These are phyloP conservation scores for Globisporangium sylvaticum DNA, from an alignment of 352 stramenopile species.

Conservation along the genomic window DNA sequence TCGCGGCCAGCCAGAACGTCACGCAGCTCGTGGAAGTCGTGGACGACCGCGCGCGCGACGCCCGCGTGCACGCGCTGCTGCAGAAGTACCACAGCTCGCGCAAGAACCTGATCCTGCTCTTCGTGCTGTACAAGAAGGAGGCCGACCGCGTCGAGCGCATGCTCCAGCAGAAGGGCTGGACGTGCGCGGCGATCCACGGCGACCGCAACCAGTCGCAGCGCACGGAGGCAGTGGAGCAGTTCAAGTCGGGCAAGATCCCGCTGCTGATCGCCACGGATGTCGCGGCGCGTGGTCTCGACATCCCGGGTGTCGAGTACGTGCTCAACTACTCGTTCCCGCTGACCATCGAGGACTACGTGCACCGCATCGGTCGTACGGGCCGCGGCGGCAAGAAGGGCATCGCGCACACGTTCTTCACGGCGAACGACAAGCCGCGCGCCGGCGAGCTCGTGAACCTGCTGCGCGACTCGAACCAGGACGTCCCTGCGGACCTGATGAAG, in stretches of 20 bases:
- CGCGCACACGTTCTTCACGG: slow-evolving; percentile 97
- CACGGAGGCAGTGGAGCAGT: slow-evolving; percentile 90
- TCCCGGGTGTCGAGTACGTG: slow-evolving; percentile 95
- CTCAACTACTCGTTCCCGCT: slow-evolving; percentile 97
- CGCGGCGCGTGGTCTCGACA: slow-evolving; percentile 95
- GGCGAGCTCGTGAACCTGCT: slow-evolving; percentile 96
- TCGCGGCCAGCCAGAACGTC: slow-evolving; percentile 94
- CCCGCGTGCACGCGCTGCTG: slow-evolving; percentile 88
- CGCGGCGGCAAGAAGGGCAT: slow-evolving; percentile 93
- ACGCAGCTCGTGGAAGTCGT: slow-evolving; percentile 94
- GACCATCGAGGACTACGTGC: slow-evolving; percentile 98
- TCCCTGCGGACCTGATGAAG: slow-evolving; percentile 94
- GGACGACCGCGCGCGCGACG: slow-evolving; percentile 89
- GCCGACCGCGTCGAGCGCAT: slow-evolving; percentile 93
- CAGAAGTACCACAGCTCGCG: slow-evolving; percentile 89
- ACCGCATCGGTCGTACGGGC: slow-evolving; percentile 93
- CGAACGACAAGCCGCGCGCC: slow-evolving; percentile 95
- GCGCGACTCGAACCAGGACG: slow-evolving; percentile 89
- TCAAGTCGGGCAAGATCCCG: slow-evolving; percentile 92
- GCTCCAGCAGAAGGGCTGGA: slow-evolving; percentile 90
- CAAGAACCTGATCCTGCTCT: slow-evolving; percentile 94
- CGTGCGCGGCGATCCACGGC: slow-evolving; percentile 94
- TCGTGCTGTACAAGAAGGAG: slow-evolving; percentile 99
- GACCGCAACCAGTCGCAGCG: slow-evolving; percentile 93
- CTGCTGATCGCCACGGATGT: slow-evolving; percentile 97